Evolutionary conservation across 2,329 filamentous ascomycete species (phyloP).

Genomic region (Botrytis elliptica): DNA sequence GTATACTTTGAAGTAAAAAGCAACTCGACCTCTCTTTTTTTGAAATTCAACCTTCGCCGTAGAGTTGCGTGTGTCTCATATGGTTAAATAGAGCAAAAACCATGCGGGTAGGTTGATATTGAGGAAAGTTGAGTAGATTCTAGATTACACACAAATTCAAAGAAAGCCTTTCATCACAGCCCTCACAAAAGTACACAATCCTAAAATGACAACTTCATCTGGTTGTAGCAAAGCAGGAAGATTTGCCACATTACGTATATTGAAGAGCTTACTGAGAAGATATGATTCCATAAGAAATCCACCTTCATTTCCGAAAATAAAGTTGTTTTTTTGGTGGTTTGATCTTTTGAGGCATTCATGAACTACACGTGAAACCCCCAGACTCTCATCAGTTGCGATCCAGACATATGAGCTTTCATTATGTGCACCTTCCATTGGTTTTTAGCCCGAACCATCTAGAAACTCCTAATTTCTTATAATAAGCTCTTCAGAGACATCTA

Average conservation of each 20-base stretch:
- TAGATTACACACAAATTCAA: too few relatives aligned
- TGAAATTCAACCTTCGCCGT: too few relatives aligned
- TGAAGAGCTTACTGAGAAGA: not conserved
- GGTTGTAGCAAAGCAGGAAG: not conserved
- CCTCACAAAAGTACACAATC: not conserved
- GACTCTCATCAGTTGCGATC: not conserved
- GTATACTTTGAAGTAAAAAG: too few relatives aligned
- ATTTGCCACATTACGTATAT: rapidly evolving
- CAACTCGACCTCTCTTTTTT: not conserved
- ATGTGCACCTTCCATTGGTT: not conserved
- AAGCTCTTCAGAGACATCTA: not conserved
- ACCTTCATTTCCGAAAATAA: not conserved
- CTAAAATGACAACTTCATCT: not conserved
- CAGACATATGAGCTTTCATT: not conserved
- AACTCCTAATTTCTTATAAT: rapidly evolving
- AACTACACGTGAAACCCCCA: not conserved
- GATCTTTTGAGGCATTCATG: not conserved
- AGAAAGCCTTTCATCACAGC: not conserved
- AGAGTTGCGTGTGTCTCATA: not conserved
- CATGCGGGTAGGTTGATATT: not conserved
- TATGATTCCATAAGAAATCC: not conserved
- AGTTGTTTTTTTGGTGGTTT: not conserved
- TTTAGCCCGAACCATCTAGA: not conserved
- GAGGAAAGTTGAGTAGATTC: too few relatives aligned
- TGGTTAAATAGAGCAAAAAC: not conserved